phyloP scores from a whole-genome alignment of 352 stramenopile species.

The Pythium dissotocum region DNA sequence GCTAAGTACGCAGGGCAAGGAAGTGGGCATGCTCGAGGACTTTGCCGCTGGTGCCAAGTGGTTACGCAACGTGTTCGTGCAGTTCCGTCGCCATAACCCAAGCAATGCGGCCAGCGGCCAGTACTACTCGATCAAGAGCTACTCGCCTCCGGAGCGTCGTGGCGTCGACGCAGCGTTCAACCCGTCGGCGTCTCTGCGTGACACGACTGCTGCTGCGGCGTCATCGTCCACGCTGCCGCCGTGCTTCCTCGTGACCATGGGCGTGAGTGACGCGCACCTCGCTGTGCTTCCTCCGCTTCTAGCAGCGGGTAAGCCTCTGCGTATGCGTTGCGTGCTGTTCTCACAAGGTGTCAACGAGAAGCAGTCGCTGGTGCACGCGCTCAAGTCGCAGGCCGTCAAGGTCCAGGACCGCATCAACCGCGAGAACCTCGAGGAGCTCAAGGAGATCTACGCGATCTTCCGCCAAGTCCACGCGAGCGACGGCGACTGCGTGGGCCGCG shows the following conservation, averaged over 20 bases:
- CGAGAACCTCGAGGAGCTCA: slow-evolving; percentile 72
- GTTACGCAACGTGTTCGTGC: slow-evolving; percentile 77
- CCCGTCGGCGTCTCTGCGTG: slow-evolving; percentile 9
- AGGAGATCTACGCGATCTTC: slow-evolving; percentile 61
- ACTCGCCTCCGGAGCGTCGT: slow-evolving; percentile 39
- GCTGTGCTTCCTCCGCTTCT: slow-evolving; percentile 50
- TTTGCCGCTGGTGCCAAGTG: slow-evolving; percentile 82
- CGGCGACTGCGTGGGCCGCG: slow-evolving; percentile 23
- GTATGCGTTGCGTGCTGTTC: slow-evolving; percentile 72
- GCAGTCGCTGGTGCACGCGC: slow-evolving; percentile 78
- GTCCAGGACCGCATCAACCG: slow-evolving; percentile 82
- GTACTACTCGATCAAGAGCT: slow-evolving; percentile 66
- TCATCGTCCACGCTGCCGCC: neutral
- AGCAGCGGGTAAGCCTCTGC: slow-evolving; percentile 46
- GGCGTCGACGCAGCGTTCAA: slow-evolving; percentile 21
- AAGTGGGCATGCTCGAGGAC: slow-evolving; percentile 94
- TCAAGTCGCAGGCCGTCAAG: slow-evolving; percentile 74
- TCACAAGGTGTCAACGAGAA: slow-evolving; percentile 86
- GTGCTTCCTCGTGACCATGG: slow-evolving; percentile 69
- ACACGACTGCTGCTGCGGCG: neutral
- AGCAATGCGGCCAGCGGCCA: slow-evolving; percentile 38
- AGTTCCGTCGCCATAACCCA: slow-evolving; percentile 49
- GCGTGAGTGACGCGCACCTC: slow-evolving; percentile 53
- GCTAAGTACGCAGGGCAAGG: slow-evolving; percentile 92
- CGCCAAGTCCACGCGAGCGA: slow-evolving; percentile 46